Conservation (phyloP, 805 yeast species). For the Komagataella pseudopastoris region DNA sequence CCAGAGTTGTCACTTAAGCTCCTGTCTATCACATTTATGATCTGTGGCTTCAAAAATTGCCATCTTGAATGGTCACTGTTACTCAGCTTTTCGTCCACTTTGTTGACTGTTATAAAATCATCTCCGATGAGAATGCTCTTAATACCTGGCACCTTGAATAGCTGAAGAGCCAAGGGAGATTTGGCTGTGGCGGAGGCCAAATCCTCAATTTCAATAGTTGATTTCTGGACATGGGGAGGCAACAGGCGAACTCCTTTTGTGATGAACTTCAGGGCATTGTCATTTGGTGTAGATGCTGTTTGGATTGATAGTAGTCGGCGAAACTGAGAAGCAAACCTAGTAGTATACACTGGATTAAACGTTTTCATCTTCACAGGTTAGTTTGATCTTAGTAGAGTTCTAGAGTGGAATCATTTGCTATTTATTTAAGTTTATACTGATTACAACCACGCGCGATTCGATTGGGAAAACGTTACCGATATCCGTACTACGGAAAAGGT, state of each 20-base stretch:
- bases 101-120: constrained; percentile 62
- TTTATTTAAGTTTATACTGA: neutral
- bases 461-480: neutral
- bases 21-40: constrained; percentile 7
- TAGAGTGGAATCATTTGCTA: neutral
- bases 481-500: neutral
- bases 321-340: neutral
- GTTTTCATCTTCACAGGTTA: neutral
- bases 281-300: constrained; percentile 58
- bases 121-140: constrained; percentile 61
- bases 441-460: neutral
- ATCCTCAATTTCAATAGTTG: constrained; percentile 35
- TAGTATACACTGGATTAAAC: neutral
- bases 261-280: constrained; percentile 59
- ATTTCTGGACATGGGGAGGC: constrained; percentile 22
- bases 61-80: constrained; percentile 20
- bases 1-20: constrained; percentile 12
- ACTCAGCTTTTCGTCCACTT: constrained; percentile 20
- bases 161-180: constrained; percentile 50
- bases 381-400: neutral
- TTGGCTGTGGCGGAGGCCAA: constrained; percentile 37
- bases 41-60: constrained; percentile 13
- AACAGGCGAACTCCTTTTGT: constrained; percentile 30
- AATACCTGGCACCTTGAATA: constrained; percentile 53
- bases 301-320: constrained; percentile 12